Evolutionary conservation across 345 rosid genomes (phyloP).

Genomic region (Euphorbia lathyris): DNA sequence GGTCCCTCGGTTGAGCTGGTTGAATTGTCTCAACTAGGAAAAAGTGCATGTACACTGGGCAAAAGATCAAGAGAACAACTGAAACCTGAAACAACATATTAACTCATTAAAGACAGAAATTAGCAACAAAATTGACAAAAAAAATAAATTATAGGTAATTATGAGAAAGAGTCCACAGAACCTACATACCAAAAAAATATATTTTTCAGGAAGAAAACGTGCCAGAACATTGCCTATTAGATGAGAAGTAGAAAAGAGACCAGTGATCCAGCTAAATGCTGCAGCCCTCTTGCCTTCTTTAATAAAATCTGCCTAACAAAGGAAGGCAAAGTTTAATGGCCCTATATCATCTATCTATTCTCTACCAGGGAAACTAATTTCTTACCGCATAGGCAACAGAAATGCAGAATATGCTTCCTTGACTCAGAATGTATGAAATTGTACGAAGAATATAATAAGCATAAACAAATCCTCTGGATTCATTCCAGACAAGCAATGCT

Average conservation of each 20-base stretch:
- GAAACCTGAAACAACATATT: constrained; percentile 38
- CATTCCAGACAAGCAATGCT: constrained; percentile 46
- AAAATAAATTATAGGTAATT: neutral
- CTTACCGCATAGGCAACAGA: constrained; percentile 54
- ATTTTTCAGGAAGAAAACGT: constrained; percentile 49
- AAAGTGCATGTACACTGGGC: constrained; percentile 44
- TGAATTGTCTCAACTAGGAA: constrained; percentile 40
- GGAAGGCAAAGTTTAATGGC: constrained; percentile 14
- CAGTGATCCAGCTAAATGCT: constrained; percentile 57
- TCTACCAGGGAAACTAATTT: neutral
- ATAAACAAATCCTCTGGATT: constrained; percentile 43
- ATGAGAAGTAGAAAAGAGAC: constrained; percentile 51
- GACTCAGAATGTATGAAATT: constrained; percentile 47
- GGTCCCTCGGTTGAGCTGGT: constrained; percentile 26
- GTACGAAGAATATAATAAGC: constrained; percentile 54
- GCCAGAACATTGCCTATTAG: constrained; percentile 48
- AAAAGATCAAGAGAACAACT: constrained; percentile 38
- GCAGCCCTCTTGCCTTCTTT: constrained; percentile 41
- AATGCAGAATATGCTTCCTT: constrained; percentile 59
- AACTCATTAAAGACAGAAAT: neutral
- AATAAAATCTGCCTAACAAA: constrained; percentile 47
- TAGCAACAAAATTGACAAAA: neutral
- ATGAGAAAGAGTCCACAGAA: neutral
- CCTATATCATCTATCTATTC: neutral
- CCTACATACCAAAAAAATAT: constrained; percentile 30